A percentile compares a stretch with the other conserved stretches of the same genome.
phyloP scores from a whole-genome alignment of 139 green algal species.

The Spirogloea muscicola region DNA sequence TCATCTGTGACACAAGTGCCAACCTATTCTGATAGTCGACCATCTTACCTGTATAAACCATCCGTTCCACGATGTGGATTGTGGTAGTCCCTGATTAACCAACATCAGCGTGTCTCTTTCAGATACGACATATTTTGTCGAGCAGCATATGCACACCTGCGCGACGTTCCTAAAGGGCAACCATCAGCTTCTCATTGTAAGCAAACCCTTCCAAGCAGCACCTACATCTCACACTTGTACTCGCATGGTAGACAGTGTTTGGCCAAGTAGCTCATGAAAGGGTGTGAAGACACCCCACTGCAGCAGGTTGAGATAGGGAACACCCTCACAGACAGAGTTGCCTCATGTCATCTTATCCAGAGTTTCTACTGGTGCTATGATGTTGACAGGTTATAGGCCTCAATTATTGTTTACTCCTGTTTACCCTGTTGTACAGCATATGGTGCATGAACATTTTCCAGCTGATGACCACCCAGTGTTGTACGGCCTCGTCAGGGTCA shows the following conservation, averaged over 20 bases:
- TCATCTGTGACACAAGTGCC: neutral
- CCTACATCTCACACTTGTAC: neutral
- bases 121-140: slow-evolving; percentile 17
- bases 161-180: neutral
- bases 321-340: neutral
- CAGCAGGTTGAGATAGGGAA: neutral
- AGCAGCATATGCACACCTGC: neutral
- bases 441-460: neutral
- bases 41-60: neutral
- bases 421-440: too few species aligned
- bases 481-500: slow-evolving; percentile 7
- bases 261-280: too few species aligned
- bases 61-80: too few species aligned
- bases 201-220: neutral
- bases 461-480: neutral
- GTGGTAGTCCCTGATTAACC: too few species aligned
- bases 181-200: neutral
- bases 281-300: neutral
- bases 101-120: too few species aligned
- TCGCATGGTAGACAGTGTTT: neutral
- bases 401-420: too few species aligned
- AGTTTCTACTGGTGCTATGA: neutral
- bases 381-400: neutral
- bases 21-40: neutral
- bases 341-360: neutral